phyloP scores from a whole-genome alignment of 768 basidiomycete genomes.

The Chlorophyllum brunneum region DNA sequence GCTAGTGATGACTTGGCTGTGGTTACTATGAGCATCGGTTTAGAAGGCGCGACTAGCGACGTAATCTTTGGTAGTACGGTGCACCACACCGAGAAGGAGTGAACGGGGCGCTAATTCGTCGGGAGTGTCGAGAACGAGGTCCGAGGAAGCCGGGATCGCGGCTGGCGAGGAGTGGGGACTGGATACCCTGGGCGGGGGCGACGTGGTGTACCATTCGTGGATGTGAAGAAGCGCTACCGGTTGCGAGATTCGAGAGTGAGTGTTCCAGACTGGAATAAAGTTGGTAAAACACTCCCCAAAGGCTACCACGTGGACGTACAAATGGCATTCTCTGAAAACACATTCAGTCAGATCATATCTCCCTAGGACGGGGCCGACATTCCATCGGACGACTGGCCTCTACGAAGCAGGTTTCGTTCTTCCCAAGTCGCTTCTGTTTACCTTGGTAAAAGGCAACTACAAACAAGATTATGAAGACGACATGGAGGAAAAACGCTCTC shows the following conservation, averaged over 20 bases:
- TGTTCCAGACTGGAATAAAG: constrained; percentile 68
- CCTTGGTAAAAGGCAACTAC: constrained; percentile 72
- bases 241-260: constrained; percentile 54
- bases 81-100: constrained; percentile 63
- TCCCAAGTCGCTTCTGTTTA: constrained; percentile 56
- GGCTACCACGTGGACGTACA: constrained; percentile 44
- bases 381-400: constrained; percentile 68
- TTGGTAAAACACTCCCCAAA: background rate
- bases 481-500: constrained; percentile 34
- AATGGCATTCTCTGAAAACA: constrained; percentile 54
- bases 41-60: constrained; percentile 44
- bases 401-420: constrained; percentile 46
- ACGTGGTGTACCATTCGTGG: constrained; percentile 41
- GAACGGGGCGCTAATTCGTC: constrained; percentile 70
- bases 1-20: constrained; percentile 40
- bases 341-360: background rate
- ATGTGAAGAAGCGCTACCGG: constrained; percentile 58
- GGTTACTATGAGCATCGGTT: constrained; percentile 42
- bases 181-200: constrained; percentile 31
- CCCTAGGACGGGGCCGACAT: constrained; percentile 14
- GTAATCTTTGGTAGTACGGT: constrained; percentile 52
- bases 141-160: background rate
- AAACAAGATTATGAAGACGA: background rate
- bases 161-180: background rate
- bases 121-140: constrained; percentile 53